A percentile compares a stretch with the other conserved stretches of the same genome.
These are phyloP conservation scores for Peniophora sp. DNA, from an alignment of 1,284 basidiomycete species.

Conservation along the genomic window DNA sequence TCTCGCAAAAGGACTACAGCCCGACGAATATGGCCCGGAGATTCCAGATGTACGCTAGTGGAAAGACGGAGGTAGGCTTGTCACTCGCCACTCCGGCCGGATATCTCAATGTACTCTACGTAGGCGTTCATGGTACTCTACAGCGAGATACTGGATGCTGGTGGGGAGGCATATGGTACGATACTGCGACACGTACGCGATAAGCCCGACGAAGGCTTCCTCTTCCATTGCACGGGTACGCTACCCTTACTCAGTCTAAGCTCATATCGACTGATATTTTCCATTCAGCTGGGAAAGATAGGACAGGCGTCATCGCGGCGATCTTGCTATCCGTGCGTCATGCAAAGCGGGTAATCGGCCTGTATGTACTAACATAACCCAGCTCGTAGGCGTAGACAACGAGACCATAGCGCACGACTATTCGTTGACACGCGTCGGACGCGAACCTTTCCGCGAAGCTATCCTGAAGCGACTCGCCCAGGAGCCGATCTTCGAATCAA, in stretches of 20 bases:
- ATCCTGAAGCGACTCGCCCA: slow-evolving; percentile 58
- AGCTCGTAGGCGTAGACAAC: slow-evolving; percentile 66
- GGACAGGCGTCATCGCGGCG: slow-evolving; percentile 71
- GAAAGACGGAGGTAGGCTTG: slow-evolving; percentile 58
- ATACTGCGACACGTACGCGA: slow-evolving; percentile 68
- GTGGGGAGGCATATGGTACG: slow-evolving; percentile 51
- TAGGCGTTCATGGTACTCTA: slow-evolving; percentile 77
- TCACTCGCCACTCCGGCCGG: neutral
- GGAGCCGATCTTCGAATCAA: slow-evolving; percentile 63
- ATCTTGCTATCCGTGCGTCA: slow-evolving; percentile 54
- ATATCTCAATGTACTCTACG: neutral
- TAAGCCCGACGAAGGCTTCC: slow-evolving; percentile 48
- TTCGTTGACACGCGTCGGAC: slow-evolving; percentile 63
- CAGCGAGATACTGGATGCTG: slow-evolving; percentile 70
- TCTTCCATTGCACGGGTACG: slow-evolving; percentile 71
- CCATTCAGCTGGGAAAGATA: slow-evolving; percentile 58
- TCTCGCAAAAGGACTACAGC: slow-evolving; percentile 67
- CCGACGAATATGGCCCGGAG: slow-evolving; percentile 74
- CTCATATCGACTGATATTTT: neutral
- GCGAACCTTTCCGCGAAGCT: slow-evolving; percentile 64
- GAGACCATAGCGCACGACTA: slow-evolving; percentile 65
- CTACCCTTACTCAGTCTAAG: neutral
- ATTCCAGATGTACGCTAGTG: slow-evolving; percentile 70
- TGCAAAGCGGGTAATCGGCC: neutral
- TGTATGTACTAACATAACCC: slow-evolving; percentile 1